A percentile compares a stretch with the other conserved stretches of the same genome.
phyloP scores from a whole-genome alignment of 2,329 filamentous ascomycete species.

The Beauveria asiatica region DNA sequence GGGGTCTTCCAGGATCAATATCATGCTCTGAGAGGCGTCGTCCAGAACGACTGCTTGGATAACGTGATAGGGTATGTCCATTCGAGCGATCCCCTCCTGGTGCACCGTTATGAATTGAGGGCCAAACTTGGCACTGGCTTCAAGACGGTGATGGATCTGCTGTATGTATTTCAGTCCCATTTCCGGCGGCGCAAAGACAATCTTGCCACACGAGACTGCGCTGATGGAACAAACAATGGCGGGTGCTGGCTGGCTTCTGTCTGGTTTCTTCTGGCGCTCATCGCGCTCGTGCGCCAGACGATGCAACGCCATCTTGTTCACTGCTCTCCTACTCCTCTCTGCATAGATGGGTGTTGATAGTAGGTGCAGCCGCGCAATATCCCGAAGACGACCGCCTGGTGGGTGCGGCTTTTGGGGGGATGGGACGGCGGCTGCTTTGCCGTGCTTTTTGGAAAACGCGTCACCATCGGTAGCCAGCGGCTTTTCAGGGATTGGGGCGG shows the following conservation, averaged over 20 bases:
- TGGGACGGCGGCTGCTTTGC: conserved; percentile 16
- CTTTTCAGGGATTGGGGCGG: neutral
- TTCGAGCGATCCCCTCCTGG: conserved; percentile 15
- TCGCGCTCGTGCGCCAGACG: conserved; percentile 20
- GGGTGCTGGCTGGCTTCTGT: neutral
- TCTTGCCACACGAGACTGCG: conserved; percentile 34
- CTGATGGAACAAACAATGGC: neutral
- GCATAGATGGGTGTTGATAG: conserved; percentile 21
- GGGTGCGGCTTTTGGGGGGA: neutral
- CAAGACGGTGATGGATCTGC: conserved; percentile 29
- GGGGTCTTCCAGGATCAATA: conserved; percentile 42
- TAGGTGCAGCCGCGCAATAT: conserved; percentile 23
- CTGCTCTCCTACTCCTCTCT: conserved; percentile 24
- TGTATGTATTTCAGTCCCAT: conserved; percentile 33
- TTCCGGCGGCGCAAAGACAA: conserved; percentile 23
- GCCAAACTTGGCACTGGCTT: conserved; percentile 32
- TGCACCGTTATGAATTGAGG: conserved; percentile 33
- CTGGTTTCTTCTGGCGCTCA: neutral
- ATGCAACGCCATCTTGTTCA: conserved; percentile 17
- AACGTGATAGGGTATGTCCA: conserved; percentile 19
- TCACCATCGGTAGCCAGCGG: conserved; percentile 24
- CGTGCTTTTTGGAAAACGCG: conserved; percentile 33
- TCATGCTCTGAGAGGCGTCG: conserved; percentile 29
- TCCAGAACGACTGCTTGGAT: conserved; percentile 37
- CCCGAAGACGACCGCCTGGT: neutral